A percentile compares a stretch with the other conserved stretches of the same genome.
Evolutionary conservation across 208 protist genomes (phyloP).

Genomic region (Trypanosoma cruzi): DNA sequence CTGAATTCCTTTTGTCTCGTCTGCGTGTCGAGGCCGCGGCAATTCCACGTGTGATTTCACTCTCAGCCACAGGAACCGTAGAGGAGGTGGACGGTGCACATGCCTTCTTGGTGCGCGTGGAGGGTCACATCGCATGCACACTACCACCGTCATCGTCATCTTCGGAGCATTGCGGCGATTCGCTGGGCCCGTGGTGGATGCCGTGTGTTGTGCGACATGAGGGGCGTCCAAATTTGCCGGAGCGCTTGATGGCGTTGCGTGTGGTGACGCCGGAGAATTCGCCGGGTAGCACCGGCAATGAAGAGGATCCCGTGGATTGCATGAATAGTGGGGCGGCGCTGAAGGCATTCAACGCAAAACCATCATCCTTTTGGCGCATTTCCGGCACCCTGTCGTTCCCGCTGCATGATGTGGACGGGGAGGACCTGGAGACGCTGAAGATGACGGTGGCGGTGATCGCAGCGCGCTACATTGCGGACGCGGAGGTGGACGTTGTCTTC

Average conservation of each 20-base stretch:
- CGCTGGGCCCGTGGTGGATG: conserved; percentile 22
- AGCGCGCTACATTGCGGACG: conserved; percentile 23
- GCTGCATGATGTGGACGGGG: conserved; percentile 29
- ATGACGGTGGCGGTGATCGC: conserved; percentile 27
- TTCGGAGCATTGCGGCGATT: not conserved
- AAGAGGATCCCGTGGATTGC: not conserved
- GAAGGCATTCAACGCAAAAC: not conserved
- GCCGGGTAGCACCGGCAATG: not conserved
- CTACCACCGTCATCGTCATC: conserved; percentile 4
- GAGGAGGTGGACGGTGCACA: conserved; percentile 37
- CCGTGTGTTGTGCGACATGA: conserved; percentile 15
- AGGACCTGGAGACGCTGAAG: conserved; percentile 40
- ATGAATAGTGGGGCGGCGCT: not conserved
- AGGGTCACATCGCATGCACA: conserved; percentile 38
- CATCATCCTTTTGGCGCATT: conserved; percentile 22
- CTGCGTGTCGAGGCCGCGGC: conserved; percentile 29
- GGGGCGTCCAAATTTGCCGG: conserved; percentile 5
- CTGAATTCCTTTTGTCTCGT: conserved; percentile 8
- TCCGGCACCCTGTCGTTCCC: conserved; percentile 25
- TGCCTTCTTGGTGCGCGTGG: conserved; percentile 47
- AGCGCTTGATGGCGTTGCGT: conserved; percentile 21
- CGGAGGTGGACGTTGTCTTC: conserved; percentile 33
- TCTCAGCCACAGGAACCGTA: conserved; percentile 44
- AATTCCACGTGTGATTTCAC: conserved; percentile 35
- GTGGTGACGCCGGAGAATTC: conserved; percentile 16